These are phyloP conservation scores for Irpex sp. DNA, from an alignment of 1,284 basidiomycete species.

Conservation along the genomic window DNA sequence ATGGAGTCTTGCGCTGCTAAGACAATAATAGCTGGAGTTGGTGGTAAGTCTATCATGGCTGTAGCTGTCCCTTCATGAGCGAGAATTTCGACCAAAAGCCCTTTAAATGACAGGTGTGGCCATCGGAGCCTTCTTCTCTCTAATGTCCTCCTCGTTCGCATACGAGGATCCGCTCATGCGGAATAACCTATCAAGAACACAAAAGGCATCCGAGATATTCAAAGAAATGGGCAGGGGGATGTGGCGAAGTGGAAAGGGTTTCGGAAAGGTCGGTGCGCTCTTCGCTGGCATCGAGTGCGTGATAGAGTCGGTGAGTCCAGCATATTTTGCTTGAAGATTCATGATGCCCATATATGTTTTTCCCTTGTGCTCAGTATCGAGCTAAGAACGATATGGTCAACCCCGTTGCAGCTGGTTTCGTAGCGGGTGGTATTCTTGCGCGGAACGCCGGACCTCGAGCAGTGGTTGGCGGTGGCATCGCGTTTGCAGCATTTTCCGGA, in stretches of 20 bases:
- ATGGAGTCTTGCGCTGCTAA: slow-evolving; percentile 87
- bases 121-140: slow-evolving; percentile 91
- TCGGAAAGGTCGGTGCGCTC: slow-evolving; percentile 91
- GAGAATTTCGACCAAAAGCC: slow-evolving; percentile 20
- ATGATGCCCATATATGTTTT: not conserved
- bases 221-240: slow-evolving; percentile 94
- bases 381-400: slow-evolving; percentile 95
- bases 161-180: slow-evolving; percentile 91
- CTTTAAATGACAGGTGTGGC: slow-evolving; percentile 64
- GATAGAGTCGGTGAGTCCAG: slow-evolving; percentile 79
- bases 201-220: slow-evolving; percentile 85
- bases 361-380: slow-evolving; percentile 61
- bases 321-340: slow-evolving; percentile 1
- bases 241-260: slow-evolving; percentile 88
- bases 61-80: not conserved
- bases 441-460: slow-evolving; percentile 82
- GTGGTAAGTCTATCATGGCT: slow-evolving; percentile 48
- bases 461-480: slow-evolving; percentile 75
- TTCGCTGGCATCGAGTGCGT: slow-evolving; percentile 95
- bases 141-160: slow-evolving; percentile 93
- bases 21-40: slow-evolving; percentile 71
- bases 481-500: slow-evolving; percentile 88
- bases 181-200: slow-evolving; percentile 56
- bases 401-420: slow-evolving; percentile 65
- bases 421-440: slow-evolving; percentile 78